A percentile compares a stretch with the other conserved stretches of the same genome.
Conservation (phyloP, 2,329 filamentous ascomycete species). For the Sclerotinia sclerotiorum region DNA sequence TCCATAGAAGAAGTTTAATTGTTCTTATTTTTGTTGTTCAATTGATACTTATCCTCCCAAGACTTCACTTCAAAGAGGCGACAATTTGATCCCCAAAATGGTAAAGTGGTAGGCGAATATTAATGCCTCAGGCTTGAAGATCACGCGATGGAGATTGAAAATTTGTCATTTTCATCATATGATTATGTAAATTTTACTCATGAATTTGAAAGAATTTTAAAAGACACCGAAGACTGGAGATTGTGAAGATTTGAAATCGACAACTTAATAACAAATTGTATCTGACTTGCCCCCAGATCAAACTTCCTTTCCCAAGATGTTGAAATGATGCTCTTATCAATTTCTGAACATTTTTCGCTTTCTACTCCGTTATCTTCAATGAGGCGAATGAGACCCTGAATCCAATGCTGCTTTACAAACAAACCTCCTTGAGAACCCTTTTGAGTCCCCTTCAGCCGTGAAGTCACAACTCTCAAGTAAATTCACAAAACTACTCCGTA, state of each 20-base stretch:
- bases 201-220: background rate
- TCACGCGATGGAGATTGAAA: background rate
- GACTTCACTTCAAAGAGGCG: background rate
- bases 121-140: background rate
- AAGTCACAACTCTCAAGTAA: background rate
- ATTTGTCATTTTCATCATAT: background rate
- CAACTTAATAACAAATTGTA: background rate
- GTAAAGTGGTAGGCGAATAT: background rate
- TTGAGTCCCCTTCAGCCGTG: background rate
- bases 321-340: too few species aligned
- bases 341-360: too few species aligned
- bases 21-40: background rate
- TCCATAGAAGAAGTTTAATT: background rate
- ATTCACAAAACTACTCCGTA: background rate
- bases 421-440: too few species aligned
- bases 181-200: background rate
- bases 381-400: background rate
- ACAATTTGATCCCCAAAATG: background rate
- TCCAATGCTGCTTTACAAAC: background rate
- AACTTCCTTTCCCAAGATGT: too few species aligned
- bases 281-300: background rate
- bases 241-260: background rate
- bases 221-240: background rate
- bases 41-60: background rate
- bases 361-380: background rate